A percentile compares a stretch with the other conserved stretches of the same genome.
Conservation (phyloP, 345 rosid species). For the Citrus trifoliata region DNA sequence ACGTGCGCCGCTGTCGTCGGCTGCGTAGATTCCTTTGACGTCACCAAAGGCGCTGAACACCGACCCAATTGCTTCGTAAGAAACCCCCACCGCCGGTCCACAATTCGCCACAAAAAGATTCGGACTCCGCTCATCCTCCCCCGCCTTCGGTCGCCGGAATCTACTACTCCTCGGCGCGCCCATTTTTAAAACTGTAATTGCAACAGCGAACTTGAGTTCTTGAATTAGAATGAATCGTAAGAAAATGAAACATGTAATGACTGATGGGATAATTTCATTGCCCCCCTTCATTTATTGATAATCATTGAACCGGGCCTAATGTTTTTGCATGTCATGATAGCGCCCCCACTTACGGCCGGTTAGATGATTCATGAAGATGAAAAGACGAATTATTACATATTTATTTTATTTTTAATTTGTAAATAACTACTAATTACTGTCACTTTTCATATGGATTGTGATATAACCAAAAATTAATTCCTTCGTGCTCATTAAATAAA, state of each 20-base stretch:
- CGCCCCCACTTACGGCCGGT: too few species aligned
- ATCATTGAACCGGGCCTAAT: too few species aligned
- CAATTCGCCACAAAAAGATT: conserved; percentile 89
- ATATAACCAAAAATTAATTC: neutral
- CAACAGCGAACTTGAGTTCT: neutral
- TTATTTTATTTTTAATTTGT: too few species aligned
- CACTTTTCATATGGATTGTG: too few species aligned
- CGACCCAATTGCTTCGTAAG: conserved; percentile 50
- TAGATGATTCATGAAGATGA: too few species aligned
- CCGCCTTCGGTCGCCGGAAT: conserved; percentile 52
- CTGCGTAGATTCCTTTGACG: conserved; percentile 66
- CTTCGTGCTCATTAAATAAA: neutral
- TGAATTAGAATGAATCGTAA: neutral
- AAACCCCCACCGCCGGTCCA: conserved; percentile 81
- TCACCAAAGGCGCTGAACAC: conserved; percentile 63
- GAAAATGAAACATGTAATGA: too few species aligned
- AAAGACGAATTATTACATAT: too few species aligned
- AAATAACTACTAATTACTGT: too few species aligned
- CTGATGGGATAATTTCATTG: neutral
- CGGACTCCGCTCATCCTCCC: conserved; percentile 33
- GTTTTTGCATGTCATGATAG: too few species aligned
- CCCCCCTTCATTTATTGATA: neutral
- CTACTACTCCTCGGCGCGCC: conserved; percentile 33
- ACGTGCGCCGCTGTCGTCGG: conserved; percentile 89
- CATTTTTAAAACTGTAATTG: conserved; percentile 10